Conservation (phyloP, 73 alveolate species). For the Uronychia binucleata region DNA sequence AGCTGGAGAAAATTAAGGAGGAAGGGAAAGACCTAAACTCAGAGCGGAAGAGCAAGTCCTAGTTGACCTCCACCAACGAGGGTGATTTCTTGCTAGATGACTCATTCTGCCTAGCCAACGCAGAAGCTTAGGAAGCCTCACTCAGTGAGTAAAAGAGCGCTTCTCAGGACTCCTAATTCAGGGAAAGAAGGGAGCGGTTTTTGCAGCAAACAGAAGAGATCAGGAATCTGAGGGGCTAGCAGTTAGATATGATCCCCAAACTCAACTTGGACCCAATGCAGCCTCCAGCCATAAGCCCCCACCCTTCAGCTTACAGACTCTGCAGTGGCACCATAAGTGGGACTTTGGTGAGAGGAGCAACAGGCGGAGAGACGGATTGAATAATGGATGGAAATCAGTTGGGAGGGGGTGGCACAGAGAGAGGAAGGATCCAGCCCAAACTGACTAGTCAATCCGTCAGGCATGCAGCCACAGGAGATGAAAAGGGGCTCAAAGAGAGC, state of each 20-base stretch:
- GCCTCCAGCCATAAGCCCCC: not conserved
- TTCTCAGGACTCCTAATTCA: not conserved
- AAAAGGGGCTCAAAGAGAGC: not conserved
- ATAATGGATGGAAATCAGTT: not conserved
- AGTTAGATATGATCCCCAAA: not conserved
- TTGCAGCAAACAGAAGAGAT: not conserved
- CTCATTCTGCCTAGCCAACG: not conserved
- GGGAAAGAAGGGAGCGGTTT: not conserved
- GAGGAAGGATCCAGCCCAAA: not conserved
- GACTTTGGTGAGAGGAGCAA: not conserved
- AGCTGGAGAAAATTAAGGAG: no score
- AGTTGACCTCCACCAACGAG: no score
- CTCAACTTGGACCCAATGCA: not conserved
- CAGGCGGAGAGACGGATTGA: not conserved
- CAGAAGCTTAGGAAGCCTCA: not conserved
- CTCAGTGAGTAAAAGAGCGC: not conserved
- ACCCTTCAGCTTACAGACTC: not conserved
- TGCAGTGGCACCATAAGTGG: not conserved
- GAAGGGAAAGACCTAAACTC: no score
- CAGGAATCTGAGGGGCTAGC: not conserved
- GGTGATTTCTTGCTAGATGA: not conserved
- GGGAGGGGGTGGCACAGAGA: not conserved
- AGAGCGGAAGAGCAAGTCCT: no score
- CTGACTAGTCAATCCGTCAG: not conserved
- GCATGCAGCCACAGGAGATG: not conserved